Conservation (phyloP, 1,139 yeast species). For the Zygoascus sp. region DNA sequence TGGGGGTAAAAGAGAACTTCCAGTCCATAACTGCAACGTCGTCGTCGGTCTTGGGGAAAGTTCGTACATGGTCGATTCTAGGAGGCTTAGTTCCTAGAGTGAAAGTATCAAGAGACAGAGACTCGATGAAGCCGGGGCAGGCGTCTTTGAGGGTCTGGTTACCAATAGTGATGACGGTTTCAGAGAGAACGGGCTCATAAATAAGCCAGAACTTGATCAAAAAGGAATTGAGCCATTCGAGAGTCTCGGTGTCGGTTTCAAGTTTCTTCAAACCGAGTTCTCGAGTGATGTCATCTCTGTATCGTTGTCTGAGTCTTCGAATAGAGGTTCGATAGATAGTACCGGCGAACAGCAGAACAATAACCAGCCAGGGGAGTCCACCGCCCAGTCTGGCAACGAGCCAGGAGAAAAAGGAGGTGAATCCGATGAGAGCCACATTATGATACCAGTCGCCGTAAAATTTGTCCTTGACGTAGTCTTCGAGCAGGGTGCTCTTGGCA, state of each 20-base stretch:
- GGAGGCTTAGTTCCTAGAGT: constrained; percentile 96
- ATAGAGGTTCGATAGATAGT: constrained; percentile 78
- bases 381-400: constrained; percentile 71
- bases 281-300: constrained; percentile 79
- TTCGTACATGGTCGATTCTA: constrained; percentile 81
- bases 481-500: constrained; percentile 64
- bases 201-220: constrained; percentile 87
- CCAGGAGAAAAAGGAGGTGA: constrained; percentile 71
- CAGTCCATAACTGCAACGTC: constrained; percentile 96
- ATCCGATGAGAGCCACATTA: constrained; percentile 61
- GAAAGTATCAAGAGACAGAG: constrained; percentile 79
- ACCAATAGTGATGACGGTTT: constrained; percentile 76
- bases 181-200: constrained; percentile 86
- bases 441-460: constrained; percentile 96
- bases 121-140: constrained; percentile 76
- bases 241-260: constrained; percentile 83
- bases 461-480: constrained; percentile 62
- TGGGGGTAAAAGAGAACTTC: constrained; percentile 88
- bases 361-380: constrained; percentile 74
- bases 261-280: constrained; percentile 75
- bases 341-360: constrained; percentile 56
- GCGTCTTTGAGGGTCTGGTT: constrained; percentile 73
- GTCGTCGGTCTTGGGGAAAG: constrained; percentile 79
- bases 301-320: constrained; percentile 65
- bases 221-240: constrained; percentile 91